Base-by-base conservation (phyloP, 2,329 filamentous ascomycete genomes). In the Monosporascus cannonballus region DNA sequence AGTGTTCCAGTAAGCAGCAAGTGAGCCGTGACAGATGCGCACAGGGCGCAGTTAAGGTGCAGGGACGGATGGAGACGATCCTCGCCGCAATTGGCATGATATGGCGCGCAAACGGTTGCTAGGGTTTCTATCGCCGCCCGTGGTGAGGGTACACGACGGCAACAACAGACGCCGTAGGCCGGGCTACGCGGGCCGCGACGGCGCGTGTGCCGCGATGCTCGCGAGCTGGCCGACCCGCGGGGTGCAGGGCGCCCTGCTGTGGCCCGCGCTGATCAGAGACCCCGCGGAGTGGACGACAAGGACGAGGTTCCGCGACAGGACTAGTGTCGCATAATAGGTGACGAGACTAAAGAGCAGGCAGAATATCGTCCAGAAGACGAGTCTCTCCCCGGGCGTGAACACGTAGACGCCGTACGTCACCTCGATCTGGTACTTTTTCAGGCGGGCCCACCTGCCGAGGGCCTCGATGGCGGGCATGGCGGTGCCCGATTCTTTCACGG, bases 361-460 rank as follows among this genome's bases (percentile, higher is more conserved):
- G 67, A 90, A 78, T 54, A 90, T 77, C 2, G 84, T 83, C 71
- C 89, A 90, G 76, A 91, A 89, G 61, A 89, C 82, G 67, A 88
- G 83, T 66, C 89, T 89, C 71, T 91, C 87, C 4, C 82, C 86
- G 0, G 86, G 83, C 2, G 86, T 90, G 52, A 89, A 79, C 84
- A 91, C 90, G 73, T 91, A 91, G 15, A 91, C 76, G 18, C 86
- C 83, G 69, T 89, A 89, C 1, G 87, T 90, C 62, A 91, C 87
- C 72, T 91, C 87, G 70, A 90, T 90, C 71, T 90, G 87, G 73
- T 91, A 91, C 61, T 85, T 82, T 73, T 90, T 90, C 65, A 87
- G 78, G 64, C 85, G 84, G 51, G 89, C 73, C 85, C 86, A 90
- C 64, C 80, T 79, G 51, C 85, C 73, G 51, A 89, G 64, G 11